Evolutionary conservation across 2,329 filamentous ascomycete species (phyloP), one percentile per base, ranked within the genome.

Genomic region (Calonectria pteridis): DNA sequence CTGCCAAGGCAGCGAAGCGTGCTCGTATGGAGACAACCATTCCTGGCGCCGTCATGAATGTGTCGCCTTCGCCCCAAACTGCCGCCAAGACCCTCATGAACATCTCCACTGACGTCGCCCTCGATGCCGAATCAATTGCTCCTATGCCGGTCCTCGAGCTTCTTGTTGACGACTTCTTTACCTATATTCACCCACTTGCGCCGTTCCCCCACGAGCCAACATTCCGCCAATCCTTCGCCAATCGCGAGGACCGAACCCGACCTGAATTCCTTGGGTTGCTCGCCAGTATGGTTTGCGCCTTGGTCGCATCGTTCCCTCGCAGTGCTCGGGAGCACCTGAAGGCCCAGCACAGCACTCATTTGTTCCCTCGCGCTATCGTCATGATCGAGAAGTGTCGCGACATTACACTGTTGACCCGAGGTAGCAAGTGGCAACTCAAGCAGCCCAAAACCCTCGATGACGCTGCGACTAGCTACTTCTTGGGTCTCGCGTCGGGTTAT

Each of bases 91-190:
- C 88, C 0, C 82, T 90, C 31, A 85, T 89, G 74, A 86, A 88
- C 16, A 88, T 86, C 20, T 84, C 84, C 18, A 79, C 80, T 2
- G 82, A 83, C n/a, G 80, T 79, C 33, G 81, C 84, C n/a, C 81
- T 91, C 18, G 89, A 91, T 73, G 90, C 92, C 62, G 94, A 96
- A 81, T 87, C 90, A 2, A 95, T 96, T 74, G 94, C 93, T 50
- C 92, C 94, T 0, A 88, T 93, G 83, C 89, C 91, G 10, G 91
- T 93, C 14, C 85, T 96, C 67, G 89, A 93, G 78, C 88, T 93
- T 2, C 87, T 95, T 20, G 90, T 96, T 71, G 93, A 95, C 82
- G 94, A 96, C 85, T 96, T 94, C 88, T 96, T 95, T 84, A 95
- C 93, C 23, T 95, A 95, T 82, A 93, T 95, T 67, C 93, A 95